phyloP scores from a whole-genome alignment of 306 rosid genomes.

The Malus orientalis region DNA sequence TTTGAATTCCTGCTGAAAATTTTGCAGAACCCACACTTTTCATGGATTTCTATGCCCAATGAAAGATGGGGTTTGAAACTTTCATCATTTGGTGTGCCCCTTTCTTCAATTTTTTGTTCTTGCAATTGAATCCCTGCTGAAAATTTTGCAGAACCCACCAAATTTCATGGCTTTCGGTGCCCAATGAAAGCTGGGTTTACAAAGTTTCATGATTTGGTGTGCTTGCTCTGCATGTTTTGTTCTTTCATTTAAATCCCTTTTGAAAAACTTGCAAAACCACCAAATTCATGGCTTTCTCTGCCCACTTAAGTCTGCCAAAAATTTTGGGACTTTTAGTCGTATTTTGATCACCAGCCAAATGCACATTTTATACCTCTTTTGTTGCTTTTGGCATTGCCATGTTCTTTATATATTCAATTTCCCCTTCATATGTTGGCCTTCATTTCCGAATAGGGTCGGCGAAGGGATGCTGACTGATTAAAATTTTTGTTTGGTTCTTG shows the following conservation, averaged over 20 bases:
- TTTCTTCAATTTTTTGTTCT: background rate
- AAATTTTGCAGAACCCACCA: background rate
- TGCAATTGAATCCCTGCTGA: background rate
- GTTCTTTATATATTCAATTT: background rate
- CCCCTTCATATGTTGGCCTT: background rate
- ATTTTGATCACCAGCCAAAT: background rate
- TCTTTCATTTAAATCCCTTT: background rate
- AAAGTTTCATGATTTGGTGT: background rate
- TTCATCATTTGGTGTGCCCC: background rate
- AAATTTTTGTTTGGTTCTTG: background rate
- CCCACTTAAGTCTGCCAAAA: background rate
- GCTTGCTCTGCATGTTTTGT: background rate
- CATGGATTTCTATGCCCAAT: background rate
- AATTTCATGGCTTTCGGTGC: background rate
- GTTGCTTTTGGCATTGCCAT: background rate
- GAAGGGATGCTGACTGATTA: background rate
- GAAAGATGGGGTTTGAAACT: background rate
- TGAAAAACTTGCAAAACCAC: background rate
- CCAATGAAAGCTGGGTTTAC: background rate
- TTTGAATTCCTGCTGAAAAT: background rate
- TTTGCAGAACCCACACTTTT: background rate
- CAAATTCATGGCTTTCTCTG: background rate
- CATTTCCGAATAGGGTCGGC: background rate
- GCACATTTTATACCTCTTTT: background rate
- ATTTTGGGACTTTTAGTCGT: background rate